Evolutionary conservation across 1,139 yeast genomes (phyloP).

Genomic region (Yamadazyma atmosphaerica): DNA sequence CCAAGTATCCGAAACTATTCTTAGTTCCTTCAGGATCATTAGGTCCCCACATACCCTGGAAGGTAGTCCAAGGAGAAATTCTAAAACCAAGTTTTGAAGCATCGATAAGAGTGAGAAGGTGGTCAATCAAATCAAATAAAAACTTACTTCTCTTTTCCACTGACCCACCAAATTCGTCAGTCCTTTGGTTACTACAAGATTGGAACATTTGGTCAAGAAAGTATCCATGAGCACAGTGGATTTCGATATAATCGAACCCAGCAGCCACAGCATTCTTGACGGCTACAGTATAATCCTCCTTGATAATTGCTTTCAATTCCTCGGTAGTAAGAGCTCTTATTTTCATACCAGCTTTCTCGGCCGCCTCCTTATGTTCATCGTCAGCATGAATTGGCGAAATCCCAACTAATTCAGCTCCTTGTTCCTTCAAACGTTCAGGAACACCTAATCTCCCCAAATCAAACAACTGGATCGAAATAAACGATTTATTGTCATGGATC

Average conservation of each 20-base stretch:
- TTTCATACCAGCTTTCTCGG: conserved; percentile 29
- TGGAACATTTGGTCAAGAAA: conserved; percentile 60
- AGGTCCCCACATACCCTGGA: conserved; percentile 35
- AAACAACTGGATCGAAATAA: conserved; percentile 59
- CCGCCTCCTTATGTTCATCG: conserved; percentile 22
- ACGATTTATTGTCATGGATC: conserved; percentile 56
- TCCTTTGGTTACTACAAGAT: conserved; percentile 50
- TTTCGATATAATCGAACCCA: conserved; percentile 70
- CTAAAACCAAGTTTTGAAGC: conserved; percentile 55
- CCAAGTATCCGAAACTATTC: conserved; percentile 34
- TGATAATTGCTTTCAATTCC: conserved; percentile 42
- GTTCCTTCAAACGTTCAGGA: conserved; percentile 38
- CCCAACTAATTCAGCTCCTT: conserved; percentile 26
- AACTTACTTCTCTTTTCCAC: conserved; percentile 66
- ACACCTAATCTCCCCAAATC: conserved; percentile 56
- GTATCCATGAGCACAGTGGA: conserved; percentile 72
- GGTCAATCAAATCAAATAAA: conserved; percentile 56
- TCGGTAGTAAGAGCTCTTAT: conserved; percentile 41
- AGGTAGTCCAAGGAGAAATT: conserved; percentile 57
- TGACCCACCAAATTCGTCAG: conserved; percentile 65
- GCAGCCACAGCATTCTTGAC: conserved; percentile 52
- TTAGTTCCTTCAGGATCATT: conserved; percentile 36
- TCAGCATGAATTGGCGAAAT: conserved; percentile 24
- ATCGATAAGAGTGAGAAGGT: conserved; percentile 47
- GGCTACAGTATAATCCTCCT: conserved; percentile 37